Evolutionary conservation across 2,329 filamentous ascomycete genomes (phyloP).

Genomic region (Fusarium brachygibbosum): DNA sequence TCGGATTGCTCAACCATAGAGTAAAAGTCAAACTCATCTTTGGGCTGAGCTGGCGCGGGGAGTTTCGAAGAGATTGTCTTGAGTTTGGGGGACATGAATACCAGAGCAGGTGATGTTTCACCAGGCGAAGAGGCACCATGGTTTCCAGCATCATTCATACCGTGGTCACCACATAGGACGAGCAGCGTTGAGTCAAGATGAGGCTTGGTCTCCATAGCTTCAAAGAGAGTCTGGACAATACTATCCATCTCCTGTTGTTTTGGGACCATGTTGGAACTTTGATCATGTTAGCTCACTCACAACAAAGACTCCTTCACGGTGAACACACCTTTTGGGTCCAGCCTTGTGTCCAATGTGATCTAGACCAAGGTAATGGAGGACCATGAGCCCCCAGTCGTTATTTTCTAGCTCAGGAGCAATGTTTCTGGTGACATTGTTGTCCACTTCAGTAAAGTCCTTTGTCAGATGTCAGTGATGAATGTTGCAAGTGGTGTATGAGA

Average conservation of each 20-base stretch:
- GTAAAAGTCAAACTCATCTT: conserved; percentile 86
- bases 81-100: conserved; percentile 91
- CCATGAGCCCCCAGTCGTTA: conserved; percentile 91
- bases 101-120: conserved; percentile 91
- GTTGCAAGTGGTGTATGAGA: not conserved
- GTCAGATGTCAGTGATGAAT: conserved; percentile 7
- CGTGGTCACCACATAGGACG: conserved; percentile 92
- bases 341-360: conserved; percentile 99
- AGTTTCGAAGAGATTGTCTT: conserved; percentile 63
- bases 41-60: conserved; percentile 68
- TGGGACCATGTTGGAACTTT: conserved; percentile 87
- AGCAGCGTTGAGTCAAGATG: conserved; percentile 85
- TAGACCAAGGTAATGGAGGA: conserved; percentile 94
- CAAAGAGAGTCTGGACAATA: conserved; percentile 82
- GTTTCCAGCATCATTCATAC: conserved; percentile 99
- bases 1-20: conserved; percentile 91
- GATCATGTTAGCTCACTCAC: conserved; percentile 9
- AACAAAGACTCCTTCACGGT: not conserved
- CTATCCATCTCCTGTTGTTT: conserved; percentile 96
- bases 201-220: conserved; percentile 76
- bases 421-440: conserved; percentile 96
- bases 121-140: conserved; percentile 94
- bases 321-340: conserved; percentile 79
- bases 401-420: conserved; percentile 80
- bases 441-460: conserved; percentile 97